Evolutionary conservation across 345 rosid genomes (phyloP), one percentile per base, ranked within the genome.

Genomic region (Lepidium aucheri): DNA sequence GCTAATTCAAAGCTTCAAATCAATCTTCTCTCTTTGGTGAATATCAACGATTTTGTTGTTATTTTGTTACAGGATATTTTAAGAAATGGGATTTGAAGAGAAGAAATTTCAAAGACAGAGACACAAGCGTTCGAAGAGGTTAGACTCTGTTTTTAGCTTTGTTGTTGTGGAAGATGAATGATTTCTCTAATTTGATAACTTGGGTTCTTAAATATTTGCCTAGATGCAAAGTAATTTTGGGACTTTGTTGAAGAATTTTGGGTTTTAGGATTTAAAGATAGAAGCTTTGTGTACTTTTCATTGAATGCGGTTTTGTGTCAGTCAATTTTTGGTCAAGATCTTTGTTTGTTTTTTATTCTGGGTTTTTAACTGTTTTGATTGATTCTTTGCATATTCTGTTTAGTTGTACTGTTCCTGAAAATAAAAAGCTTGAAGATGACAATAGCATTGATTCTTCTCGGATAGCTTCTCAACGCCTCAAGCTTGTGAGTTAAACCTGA

Each of bases 61-160:
- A n/a, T 6, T 12, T 45, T 50, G 14, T 14, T 33, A 42, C 60
- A 42, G 49, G 30, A 64, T 30, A 33, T 70, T 71, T 69, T 70
- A 69, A 54, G 73, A 77, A 81, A 85, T 76, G 83, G 81, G 82
- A 58, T 72, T 82, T 78, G 86, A 74, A 70, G 82, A 72, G 57
- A 67, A 68, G 67, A 80, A 78, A 78, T 79, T 81, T 79, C 63
- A 78, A 77, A 67, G 38, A 42, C 53, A 79, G 9, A 67, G 74
- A 72, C 97, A 94, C 80, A 87, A 78, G 67, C 95, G 97, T 79
- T 86, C 96, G 6, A 85, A 88, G 83, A 94, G 99, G 99, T 94
- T 75, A 59, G 75, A 41, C 52, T 72, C 60, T 47, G 64, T 49
- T 22, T 56, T 58, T 7, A 30, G 53, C 28, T 67, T 56, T 44